A percentile compares a stretch with the other conserved stretches of the same genome.
Conservation (phyloP, 306 rosid genomes). For the Sophora flavescens region DNA sequence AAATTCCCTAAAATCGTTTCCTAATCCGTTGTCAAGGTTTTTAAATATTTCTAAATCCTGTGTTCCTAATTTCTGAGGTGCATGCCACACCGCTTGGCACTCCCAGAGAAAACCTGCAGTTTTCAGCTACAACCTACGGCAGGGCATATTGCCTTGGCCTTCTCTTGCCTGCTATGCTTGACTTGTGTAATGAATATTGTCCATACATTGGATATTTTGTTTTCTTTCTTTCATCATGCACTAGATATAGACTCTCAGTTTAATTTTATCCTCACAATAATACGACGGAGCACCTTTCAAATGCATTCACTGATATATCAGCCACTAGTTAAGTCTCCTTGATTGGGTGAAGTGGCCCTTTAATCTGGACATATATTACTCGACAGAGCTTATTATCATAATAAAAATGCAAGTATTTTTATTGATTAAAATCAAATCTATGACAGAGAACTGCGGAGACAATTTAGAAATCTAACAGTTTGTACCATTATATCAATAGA, state of each 20-base stretch:
- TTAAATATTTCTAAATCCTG: too few relatives aligned
- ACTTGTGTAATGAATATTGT: conserved; percentile 42
- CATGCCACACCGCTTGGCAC: too few relatives aligned
- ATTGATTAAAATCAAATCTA: background rate
- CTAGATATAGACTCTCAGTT: background rate
- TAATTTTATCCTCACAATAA: conserved; percentile 37
- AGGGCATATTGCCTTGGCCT: background rate
- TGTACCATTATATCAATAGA: too few relatives aligned
- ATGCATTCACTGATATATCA: background rate
- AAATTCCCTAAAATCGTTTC: too few relatives aligned
- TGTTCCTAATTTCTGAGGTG: too few relatives aligned
- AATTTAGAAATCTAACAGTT: background rate
- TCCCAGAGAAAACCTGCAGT: too few relatives aligned
- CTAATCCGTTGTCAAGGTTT: too few relatives aligned
- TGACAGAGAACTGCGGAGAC: background rate
- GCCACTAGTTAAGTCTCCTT: conserved; percentile 34
- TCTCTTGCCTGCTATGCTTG: background rate
- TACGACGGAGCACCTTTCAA: conserved; percentile 17
- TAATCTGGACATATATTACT: too few relatives aligned
- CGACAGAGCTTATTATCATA: background rate
- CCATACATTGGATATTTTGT: conserved; percentile 36
- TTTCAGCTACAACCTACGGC: background rate
- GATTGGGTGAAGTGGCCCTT: background rate
- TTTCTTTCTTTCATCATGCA: background rate
- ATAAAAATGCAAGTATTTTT: too few relatives aligned